Evolutionary conservation across 495 filamentous ascomycete species (phyloP).

Genomic region (Physcia stellaris): DNA sequence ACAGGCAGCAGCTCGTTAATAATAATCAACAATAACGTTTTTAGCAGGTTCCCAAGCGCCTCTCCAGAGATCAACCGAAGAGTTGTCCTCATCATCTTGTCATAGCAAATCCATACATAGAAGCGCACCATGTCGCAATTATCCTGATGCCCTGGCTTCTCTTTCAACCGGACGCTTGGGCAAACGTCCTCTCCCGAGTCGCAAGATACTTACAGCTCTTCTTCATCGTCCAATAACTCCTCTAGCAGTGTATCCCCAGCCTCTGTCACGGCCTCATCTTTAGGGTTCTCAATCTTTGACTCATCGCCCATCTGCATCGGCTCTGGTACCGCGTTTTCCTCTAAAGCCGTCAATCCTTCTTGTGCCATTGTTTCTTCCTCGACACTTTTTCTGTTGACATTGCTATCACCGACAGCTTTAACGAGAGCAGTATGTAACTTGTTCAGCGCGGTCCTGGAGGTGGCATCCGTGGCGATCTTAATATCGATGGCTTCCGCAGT

Average conservation of each 20-base stretch:
- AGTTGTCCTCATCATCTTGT: too few relatives aligned
- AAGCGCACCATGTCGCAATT: too few relatives aligned
- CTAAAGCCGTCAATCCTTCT: not conserved
- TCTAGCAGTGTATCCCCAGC: slow-evolving; percentile 11
- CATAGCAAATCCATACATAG: too few relatives aligned
- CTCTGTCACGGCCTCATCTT: not conserved
- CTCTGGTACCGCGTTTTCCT: not conserved
- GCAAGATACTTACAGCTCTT: slow-evolving; percentile 3
- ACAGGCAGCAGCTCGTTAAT: too few relatives aligned
- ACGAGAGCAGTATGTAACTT: slow-evolving; percentile 55
- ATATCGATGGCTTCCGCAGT: slow-evolving; percentile 56
- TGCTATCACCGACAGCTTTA: slow-evolving; percentile 28
- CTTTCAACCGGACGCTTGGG: too few relatives aligned
- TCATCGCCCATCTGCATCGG: slow-evolving; percentile 1
- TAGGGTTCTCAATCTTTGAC: slow-evolving; percentile 1
- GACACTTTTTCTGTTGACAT: not conserved
- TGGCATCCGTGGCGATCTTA: slow-evolving; percentile 53
- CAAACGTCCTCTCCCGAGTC: too few relatives aligned
- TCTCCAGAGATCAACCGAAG: too few relatives aligned
- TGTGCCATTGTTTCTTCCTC: slow-evolving; percentile 5
- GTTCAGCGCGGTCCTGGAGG: slow-evolving; percentile 59
- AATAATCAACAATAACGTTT: too few relatives aligned
- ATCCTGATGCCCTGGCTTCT: too few relatives aligned
- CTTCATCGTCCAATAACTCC: slow-evolving; percentile 10
- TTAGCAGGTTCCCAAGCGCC: too few relatives aligned